These are phyloP conservation scores for Nidularia sp. DNA, from an alignment of 768 basidiomycete genomes.

Conservation along the genomic window DNA sequence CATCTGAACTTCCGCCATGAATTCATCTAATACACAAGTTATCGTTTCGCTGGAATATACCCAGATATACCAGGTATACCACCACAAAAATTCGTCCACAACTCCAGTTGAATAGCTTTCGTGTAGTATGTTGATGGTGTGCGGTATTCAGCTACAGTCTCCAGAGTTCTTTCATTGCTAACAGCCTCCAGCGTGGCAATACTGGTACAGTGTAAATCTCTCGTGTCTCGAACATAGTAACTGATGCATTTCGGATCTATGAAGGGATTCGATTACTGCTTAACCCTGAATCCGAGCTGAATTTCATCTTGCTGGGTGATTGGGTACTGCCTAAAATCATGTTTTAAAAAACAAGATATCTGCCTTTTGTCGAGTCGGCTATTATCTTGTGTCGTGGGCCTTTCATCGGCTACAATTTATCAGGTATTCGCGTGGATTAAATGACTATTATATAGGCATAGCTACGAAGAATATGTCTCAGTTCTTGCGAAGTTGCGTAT, in stretches of 20 bases:
- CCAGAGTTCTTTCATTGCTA: too few relatives aligned
- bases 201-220: background rate
- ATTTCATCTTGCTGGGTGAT: background rate
- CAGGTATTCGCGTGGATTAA: background rate
- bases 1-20: too few relatives aligned
- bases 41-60: too few relatives aligned
- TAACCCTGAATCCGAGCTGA: background rate
- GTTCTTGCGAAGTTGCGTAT: too few relatives aligned
- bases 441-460: background rate
- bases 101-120: too few relatives aligned
- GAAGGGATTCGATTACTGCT: background rate
- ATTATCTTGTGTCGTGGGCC: background rate
- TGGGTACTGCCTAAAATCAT: background rate
- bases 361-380: background rate
- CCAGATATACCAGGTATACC: too few relatives aligned
- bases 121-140: too few relatives aligned
- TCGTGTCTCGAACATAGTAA: background rate
- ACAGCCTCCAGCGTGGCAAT: background rate
- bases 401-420: background rate
- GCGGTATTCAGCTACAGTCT: too few relatives aligned
- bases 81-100: too few relatives aligned
- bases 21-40: too few relatives aligned
- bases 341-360: background rate
- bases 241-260: background rate
- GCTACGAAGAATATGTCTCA: background rate